Conservation (phyloP, 805 yeast genomes). For the Candida nitratophila region DNA sequence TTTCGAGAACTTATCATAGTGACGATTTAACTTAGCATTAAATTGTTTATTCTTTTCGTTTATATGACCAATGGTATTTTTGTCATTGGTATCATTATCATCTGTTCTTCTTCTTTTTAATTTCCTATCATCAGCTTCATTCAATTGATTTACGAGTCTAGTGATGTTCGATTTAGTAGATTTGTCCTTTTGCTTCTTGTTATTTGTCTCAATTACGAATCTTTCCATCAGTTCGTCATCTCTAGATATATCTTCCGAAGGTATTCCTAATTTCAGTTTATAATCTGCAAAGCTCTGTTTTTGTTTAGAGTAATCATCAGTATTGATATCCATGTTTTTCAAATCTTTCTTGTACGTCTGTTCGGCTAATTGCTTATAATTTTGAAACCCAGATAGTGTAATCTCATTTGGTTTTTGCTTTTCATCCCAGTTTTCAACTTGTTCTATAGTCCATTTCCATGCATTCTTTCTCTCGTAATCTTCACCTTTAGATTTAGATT, state of each 20-base stretch:
- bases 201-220: constrained; percentile 12
- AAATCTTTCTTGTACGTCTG: constrained; percentile 52
- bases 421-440: constrained; percentile 56
- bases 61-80: constrained; percentile 37
- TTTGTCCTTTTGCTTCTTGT: constrained; percentile 12
- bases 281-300: constrained; percentile 22
- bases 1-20: constrained; percentile 34
- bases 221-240: constrained; percentile 8
- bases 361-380: constrained; percentile 51
- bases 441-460: constrained; percentile 56
- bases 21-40: constrained; percentile 59
- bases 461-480: constrained; percentile 36
- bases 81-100: constrained; percentile 23
- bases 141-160: constrained; percentile 25
- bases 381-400: constrained; percentile 34
- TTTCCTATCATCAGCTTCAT: constrained; percentile 31
- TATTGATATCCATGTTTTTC: constrained; percentile 26
- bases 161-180: constrained; percentile 31
- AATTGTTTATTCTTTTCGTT: constrained; percentile 71
- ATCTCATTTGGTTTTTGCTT: constrained; percentile 24
- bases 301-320: constrained; percentile 35
- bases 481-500: constrained; percentile 29
- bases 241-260: constrained; percentile 11
- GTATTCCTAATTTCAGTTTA: constrained; percentile 15
- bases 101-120: constrained; percentile 4